Base-by-base conservation (phyloP, 2,329 filamentous ascomycete species). In the Aspergillus sp. region DNA sequence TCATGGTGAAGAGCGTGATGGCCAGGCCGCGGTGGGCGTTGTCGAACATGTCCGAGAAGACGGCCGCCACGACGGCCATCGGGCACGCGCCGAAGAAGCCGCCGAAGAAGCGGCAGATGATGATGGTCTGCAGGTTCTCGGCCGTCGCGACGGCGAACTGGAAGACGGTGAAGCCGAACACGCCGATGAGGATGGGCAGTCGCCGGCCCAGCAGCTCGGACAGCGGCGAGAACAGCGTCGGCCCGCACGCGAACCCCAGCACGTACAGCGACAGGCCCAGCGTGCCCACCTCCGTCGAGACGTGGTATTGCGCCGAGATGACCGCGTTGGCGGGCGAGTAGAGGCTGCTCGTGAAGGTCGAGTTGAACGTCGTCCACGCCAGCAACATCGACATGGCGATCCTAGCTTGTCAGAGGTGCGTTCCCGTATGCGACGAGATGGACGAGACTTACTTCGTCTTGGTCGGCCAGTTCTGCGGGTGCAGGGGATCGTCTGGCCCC, bases 251-350 rank as follows among this genome's bases (percentile, higher is more conserved):
- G 56, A 81, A 82, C 3, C 79, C 73, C 41, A 77, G 69, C 1
- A 80, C 65, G 34, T 78, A 74, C 11, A 80, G 61, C 1, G 73
- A 71, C 1, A 76, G 74, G 7, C 76, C 76, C 7, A 79, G 65
- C 0, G 66, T 70, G 1, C 71, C 61, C 1, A 77, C 71, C 56
- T 76, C 69, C 1, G 57, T 61, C 4, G 70, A 70, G 45, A 91
- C 86, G 55, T 76, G 60, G 61, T 85, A 92, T 60, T 85, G 70
- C 2, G 54, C 51, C 3, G 83, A 80, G 10, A 91, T 77, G 16
- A 76, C 66, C 6, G 61, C 58, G 1, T 85, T 89, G 5, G 87
- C 86, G 20, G 85, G 75, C 1, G 87, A 89, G 74, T 89, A 91
- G 64, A 91, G 85, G 70, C 83, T 87, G n/a, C 71, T 74, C 0